Evolutionary conservation across 148 eudicot genomes (phyloP).

Genomic region (Fagopyrum tataricum): DNA sequence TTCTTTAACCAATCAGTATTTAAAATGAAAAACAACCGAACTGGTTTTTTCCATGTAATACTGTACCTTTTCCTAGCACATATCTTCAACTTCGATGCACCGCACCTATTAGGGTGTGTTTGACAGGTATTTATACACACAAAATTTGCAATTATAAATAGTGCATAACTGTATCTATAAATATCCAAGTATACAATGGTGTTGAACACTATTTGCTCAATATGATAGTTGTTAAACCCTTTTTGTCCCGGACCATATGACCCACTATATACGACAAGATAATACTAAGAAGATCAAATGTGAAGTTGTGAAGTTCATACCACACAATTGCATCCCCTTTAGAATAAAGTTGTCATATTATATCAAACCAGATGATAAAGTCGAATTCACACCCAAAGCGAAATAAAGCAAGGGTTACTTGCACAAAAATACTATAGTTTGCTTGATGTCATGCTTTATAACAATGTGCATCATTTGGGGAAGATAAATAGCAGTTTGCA

Average conservation of each 20-base stretch:
- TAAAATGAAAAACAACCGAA: background rate
- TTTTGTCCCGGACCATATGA: background rate
- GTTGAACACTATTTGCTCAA: too few relatives aligned
- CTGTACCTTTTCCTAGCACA: background rate
- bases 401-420: background rate
- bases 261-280: background rate
- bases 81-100: background rate
- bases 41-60: background rate
- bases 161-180: too few relatives aligned
- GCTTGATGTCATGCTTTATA: background rate
- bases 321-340: background rate
- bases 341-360: background rate
- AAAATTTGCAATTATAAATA: too few relatives aligned
- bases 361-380: background rate
- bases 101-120: too few relatives aligned
- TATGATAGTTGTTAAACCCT: too few relatives aligned
- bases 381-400: background rate
- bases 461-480: too few relatives aligned
- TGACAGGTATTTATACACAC: too few relatives aligned
- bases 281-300: background rate
- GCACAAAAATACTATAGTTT: background rate
- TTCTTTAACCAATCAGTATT: too few relatives aligned
- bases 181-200: too few relatives aligned
- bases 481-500: too few relatives aligned
- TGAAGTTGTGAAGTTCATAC: background rate